These are phyloP conservation scores for Furcasterigmium sp. DNA, from an alignment of 2,329 filamentous ascomycete genomes.

Conservation along the genomic window DNA sequence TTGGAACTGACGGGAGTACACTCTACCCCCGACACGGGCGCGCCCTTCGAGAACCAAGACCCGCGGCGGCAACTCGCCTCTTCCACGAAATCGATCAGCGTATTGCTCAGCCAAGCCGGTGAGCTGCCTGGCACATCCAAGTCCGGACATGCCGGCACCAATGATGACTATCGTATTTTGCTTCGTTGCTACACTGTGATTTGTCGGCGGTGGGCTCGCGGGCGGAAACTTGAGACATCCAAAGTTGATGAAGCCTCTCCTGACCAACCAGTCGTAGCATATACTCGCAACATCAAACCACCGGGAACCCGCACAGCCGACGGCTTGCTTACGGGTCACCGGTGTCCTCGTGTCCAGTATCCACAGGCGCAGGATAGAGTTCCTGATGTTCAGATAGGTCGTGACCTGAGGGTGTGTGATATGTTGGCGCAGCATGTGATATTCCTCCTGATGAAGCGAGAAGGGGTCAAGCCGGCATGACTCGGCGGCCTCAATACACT, in stretches of 20 bases:
- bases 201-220: slow-evolving; percentile 24
- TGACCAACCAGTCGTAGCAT: slow-evolving; percentile 87
- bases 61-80: slow-evolving; percentile 63
- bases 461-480: slow-evolving; percentile 87
- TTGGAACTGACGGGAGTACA: slow-evolving; percentile 74
- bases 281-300: slow-evolving; percentile 88
- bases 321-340: slow-evolving; percentile 78
- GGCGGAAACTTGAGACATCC: slow-evolving; percentile 75
- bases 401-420: slow-evolving; percentile 88
- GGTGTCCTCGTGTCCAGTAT: slow-evolving; percentile 76
- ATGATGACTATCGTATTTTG: slow-evolving; percentile 78
- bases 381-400: slow-evolving; percentile 92
- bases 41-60: slow-evolving; percentile 84
- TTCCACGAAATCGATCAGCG: slow-evolving; percentile 57
- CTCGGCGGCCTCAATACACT: slow-evolving; percentile 86
- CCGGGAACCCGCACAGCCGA: slow-evolving; percentile 80
- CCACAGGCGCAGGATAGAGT: slow-evolving; percentile 90
- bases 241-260: slow-evolving; percentile 93
- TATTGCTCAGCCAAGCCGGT: slow-evolving; percentile 83
- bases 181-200: slow-evolving; percentile 29
- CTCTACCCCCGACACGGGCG: slow-evolving; percentile 80
- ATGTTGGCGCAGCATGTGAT: slow-evolving; percentile 71
- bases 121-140: slow-evolving; percentile 87
- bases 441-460: slow-evolving; percentile 78
- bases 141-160: slow-evolving; percentile 88